These are phyloP conservation scores for Kurtzmaniella quercitrusa DNA, from an alignment of 1,139 yeast genomes.

Conservation along the genomic window DNA sequence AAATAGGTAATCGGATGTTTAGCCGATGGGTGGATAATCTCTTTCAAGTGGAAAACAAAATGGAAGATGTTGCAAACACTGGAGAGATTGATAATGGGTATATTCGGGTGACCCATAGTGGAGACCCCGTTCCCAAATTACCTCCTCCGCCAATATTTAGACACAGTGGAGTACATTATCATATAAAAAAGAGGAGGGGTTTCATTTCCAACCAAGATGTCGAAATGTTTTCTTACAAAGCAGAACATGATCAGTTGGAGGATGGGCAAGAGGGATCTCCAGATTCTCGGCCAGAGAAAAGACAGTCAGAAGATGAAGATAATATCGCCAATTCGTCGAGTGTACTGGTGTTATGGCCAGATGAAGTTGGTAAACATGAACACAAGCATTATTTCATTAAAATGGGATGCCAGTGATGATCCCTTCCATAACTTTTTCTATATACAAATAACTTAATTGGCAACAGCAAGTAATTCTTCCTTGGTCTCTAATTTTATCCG, in stretches of 20 bases:
- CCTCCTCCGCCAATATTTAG: slow-evolving; percentile 47
- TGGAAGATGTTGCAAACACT: slow-evolving; percentile 8
- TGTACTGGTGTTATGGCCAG: slow-evolving; percentile 18
- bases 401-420: slow-evolving; percentile 23
- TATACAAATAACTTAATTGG: slow-evolving; percentile 1
- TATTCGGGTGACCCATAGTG: slow-evolving; percentile 50
- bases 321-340: not conserved
- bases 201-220: slow-evolving; percentile 44
- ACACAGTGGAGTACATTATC: slow-evolving; percentile 50
- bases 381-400: slow-evolving; percentile 31
- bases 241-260: not conserved
- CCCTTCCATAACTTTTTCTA: slow-evolving; percentile 6
- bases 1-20: slow-evolving; percentile 52
- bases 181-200: slow-evolving; percentile 35
- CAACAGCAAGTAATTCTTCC: slow-evolving; percentile 42
- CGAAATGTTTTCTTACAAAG: slow-evolving; percentile 8
- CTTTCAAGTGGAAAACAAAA: slow-evolving; percentile 34
- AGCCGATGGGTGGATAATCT: slow-evolving; percentile 46
- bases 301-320: no score
- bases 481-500: slow-evolving; percentile 52
- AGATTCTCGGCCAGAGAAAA: no score
- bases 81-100: slow-evolving; percentile 25
- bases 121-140: slow-evolving; percentile 53
- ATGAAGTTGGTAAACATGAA: slow-evolving; percentile 25
- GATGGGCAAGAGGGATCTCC: not conserved